Percentiles rank a stretch among this genome's conserved stretches.
Conservation (phyloP, 192 early-diverging fungal species). For the Phycomyces blakesleeanus region DNA sequence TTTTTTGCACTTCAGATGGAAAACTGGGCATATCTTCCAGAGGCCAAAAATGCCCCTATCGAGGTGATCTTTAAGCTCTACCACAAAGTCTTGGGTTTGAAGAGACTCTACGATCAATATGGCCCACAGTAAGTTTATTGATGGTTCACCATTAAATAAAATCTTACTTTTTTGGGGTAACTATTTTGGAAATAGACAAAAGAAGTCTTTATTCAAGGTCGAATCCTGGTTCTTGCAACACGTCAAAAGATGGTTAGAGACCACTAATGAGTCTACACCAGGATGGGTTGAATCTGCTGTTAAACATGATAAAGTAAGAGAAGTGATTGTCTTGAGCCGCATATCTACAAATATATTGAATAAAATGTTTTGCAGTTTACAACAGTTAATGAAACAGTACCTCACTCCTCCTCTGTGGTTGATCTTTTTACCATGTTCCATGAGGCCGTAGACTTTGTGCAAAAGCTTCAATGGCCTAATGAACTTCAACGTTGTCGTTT, state of each 20-base stretch:
- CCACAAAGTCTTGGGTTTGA: constrained; percentile 44
- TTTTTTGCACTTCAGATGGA: constrained; percentile 55
- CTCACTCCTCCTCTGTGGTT: constrained; percentile 72
- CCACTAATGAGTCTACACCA: constrained; percentile 56
- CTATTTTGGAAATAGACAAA: constrained; percentile 17
- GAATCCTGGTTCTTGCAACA: constrained; percentile 68
- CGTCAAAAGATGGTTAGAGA: constrained; percentile 63
- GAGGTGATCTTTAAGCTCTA: constrained; percentile 53
- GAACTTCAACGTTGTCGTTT: constrained; percentile 57
- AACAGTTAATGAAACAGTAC: constrained; percentile 44
- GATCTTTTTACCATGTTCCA: constrained; percentile 82
- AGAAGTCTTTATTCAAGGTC: constrained; percentile 55
- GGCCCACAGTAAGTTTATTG: constrained; percentile 38
- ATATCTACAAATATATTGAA: too few species aligned
- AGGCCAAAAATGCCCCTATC: constrained; percentile 42
- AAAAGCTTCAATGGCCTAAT: constrained; percentile 63
- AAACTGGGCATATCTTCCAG: constrained; percentile 46
- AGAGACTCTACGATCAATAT: constrained; percentile 44
- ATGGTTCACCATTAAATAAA: not conserved
- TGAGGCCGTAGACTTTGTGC: constrained; percentile 65
- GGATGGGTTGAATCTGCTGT: constrained; percentile 71
- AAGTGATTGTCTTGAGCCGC: too few species aligned
- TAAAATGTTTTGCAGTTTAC: constrained; percentile 40
- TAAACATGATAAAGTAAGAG: constrained; percentile 58
- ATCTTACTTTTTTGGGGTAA: too few species aligned